phyloP scores from a whole-genome alignment of 495 filamentous ascomycete genomes.

The Rostrohypoxylon terebratum region DNA sequence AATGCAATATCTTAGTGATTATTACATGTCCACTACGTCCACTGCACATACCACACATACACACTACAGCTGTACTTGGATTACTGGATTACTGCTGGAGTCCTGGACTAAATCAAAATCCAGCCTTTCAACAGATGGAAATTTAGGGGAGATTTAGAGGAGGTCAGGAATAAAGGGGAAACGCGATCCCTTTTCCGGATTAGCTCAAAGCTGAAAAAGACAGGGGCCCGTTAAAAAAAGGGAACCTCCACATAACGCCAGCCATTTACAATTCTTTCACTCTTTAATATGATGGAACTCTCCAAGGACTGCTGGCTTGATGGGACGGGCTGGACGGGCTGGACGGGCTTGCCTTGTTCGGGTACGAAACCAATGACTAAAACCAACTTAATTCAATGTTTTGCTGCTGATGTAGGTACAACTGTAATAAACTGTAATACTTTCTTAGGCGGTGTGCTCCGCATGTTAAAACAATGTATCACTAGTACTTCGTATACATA shows the following conservation, averaged over 20 bases:
- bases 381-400: constrained; percentile 19
- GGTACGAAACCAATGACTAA: constrained; percentile 27
- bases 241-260: constrained; percentile 24
- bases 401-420: constrained; percentile 2
- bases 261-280: constrained; percentile 41
- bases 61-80: constrained; percentile 10
- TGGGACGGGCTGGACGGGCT: constrained; percentile 27
- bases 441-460: constrained; percentile 17
- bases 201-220: constrained; percentile 24
- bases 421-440: constrained; percentile 8
- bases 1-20: constrained; percentile 31
- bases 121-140: constrained; percentile 34
- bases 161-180: constrained; percentile 49
- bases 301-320: not conserved
- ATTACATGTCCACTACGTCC: constrained; percentile 12
- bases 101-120: not conserved
- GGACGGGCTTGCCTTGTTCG: constrained; percentile 35
- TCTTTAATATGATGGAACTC: not conserved
- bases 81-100: not conserved
- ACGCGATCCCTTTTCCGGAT: constrained; percentile 39
- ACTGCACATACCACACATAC: not conserved
- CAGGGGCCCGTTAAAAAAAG: constrained; percentile 26
- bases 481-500: too few species aligned
- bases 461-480: constrained; percentile 1
- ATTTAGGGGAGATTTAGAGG: constrained; percentile 44